Base-by-base conservation (phyloP, 1,139 yeast genomes). In the Scheffersomyces cryptocercus region DNA sequence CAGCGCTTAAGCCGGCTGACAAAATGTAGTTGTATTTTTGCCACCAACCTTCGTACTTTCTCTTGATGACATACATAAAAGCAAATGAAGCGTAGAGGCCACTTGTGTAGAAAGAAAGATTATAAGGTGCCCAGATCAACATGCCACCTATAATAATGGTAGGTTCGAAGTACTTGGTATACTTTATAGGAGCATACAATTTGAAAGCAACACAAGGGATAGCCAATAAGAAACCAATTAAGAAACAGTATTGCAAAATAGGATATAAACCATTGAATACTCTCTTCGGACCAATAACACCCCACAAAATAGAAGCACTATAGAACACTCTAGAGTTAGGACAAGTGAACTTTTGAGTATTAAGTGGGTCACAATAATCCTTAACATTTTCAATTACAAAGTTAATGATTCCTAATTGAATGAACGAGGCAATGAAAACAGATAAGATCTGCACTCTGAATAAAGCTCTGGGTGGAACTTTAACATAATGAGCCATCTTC, bases 201-300 rank as follows among this genome's bases (percentile, higher is more conserved):
- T 66, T 67, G 44, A 66, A 49, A 52, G 58, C 55, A 16, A 56
- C 53, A 46, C 64, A 59, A 3, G 70, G 64, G 16, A 64, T 39
- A 1, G 64, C 71, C 28, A 62, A 47, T 20, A 67, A 39, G 5
- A 53, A 59, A 0, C 73, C 73, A 30, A 68, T 45, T 14, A 67
- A 50, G 47, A 68, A 67, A 46, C 71, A 67, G 62, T 65, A 68
- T 41, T 64, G 64, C 39, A 68, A 53, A 7, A 65, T 49, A 0
- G 73, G 73, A 44, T 67, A 66, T 11, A 66, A 45, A 0, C 68
- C 68, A 26, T 61, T 47, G 46, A 67, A 67, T 1, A 65, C 68
- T 44, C 59, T 65, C 28, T 62, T 58, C 0, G 71, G 71, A 1
- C 74, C 73, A 46, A 68, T 65, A 31, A 63, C 69, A 15, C 74